phyloP scores from a whole-genome alignment of 345 rosid species.

The Microthlaspi erraticum region DNA sequence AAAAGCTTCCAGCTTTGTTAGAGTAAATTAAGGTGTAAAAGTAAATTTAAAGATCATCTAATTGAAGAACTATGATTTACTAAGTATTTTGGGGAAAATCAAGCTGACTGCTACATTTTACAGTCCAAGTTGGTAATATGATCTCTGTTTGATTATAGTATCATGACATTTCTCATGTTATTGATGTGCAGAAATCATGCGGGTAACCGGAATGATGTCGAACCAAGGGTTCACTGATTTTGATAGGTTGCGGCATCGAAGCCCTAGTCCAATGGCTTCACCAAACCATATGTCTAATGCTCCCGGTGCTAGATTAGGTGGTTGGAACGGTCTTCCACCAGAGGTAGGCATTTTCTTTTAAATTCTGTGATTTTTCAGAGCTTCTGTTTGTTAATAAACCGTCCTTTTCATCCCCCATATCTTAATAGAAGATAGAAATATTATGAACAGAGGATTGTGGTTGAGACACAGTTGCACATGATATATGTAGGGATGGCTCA shows the following conservation, averaged over 20 bases:
- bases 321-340: slow-evolving; percentile 83
- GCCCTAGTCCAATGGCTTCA: slow-evolving; percentile 99
- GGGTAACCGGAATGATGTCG: slow-evolving; percentile 81
- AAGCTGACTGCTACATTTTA: neutral
- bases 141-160: slow-evolving; percentile 24
- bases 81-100: neutral
- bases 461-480: slow-evolving; percentile 37
- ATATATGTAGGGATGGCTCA: slow-evolving; percentile 44
- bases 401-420: neutral
- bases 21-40: slow-evolving; percentile 6
- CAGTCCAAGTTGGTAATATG: slow-evolving; percentile 2
- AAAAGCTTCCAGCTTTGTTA: neutral
- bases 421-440: slow-evolving; percentile 27
- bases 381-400: slow-evolving; percentile 14
- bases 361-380: slow-evolving; percentile 18
- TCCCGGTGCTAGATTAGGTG: slow-evolving; percentile 66
- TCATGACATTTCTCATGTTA: neutral
- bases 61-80: slow-evolving; percentile 7
- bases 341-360: slow-evolving; percentile 56
- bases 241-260: slow-evolving; percentile 87
- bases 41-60: neutral
- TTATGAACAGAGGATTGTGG: slow-evolving; percentile 37
- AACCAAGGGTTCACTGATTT: slow-evolving; percentile 88
- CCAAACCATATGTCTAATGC: slow-evolving; percentile 78
- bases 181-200: slow-evolving; percentile 70